These are phyloP conservation scores for Tuber indicum DNA, from an alignment of 495 filamentous ascomycete species.

Conservation along the genomic window DNA sequence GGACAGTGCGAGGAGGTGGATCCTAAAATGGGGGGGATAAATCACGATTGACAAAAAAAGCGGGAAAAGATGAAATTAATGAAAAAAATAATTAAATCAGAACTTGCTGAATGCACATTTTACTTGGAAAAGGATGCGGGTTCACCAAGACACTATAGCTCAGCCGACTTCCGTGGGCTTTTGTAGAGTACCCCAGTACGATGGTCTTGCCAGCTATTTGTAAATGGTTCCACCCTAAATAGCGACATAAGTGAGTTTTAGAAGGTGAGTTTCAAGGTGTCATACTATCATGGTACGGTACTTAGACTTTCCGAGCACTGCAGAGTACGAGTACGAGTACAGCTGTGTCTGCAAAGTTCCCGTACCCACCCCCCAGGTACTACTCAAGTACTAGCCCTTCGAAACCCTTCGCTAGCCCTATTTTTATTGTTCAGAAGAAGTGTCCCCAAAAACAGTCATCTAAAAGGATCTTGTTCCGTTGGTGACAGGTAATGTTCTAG, in stretches of 20 bases:
- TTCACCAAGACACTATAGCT: neutral
- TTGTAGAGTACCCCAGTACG: neutral
- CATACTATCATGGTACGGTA: too few species aligned
- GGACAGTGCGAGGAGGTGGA: neutral
- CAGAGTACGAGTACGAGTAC: too few species aligned
- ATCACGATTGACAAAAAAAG: conserved; percentile 1
- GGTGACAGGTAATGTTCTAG: too few species aligned
- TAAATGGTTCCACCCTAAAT: neutral
- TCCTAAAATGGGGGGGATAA: neutral
- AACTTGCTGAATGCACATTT: neutral
- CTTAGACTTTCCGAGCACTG: neutral
- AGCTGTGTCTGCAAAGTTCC: too few species aligned
- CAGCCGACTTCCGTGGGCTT: neutral
- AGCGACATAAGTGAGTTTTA: neutral
- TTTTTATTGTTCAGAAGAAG: too few species aligned
- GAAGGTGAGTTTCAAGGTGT: too few species aligned
- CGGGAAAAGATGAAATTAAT: neutral
- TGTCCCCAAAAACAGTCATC: too few species aligned
- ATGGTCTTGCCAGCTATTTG: neutral
- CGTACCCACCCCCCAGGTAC: too few species aligned
- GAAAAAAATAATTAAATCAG: conserved; percentile 3
- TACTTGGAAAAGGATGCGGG: neutral
- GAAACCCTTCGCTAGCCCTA: too few species aligned
- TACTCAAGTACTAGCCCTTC: too few species aligned
- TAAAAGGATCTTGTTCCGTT: too few species aligned